Evolutionary conservation across 495 filamentous ascomycete genomes (phyloP).

Genomic region (Glarea lozoyensis): DNA sequence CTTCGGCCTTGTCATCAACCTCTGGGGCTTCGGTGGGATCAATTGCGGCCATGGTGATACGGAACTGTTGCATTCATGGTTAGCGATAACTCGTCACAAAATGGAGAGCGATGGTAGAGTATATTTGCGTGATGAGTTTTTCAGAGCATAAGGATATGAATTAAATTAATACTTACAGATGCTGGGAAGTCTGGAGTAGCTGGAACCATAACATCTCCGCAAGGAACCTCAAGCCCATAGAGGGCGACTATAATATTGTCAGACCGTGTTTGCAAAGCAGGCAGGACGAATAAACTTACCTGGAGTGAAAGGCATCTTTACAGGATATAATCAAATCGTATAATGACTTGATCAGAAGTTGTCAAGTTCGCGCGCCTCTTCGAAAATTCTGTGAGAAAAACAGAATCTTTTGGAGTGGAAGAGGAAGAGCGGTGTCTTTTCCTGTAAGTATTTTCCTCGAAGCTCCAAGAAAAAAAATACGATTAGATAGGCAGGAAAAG

Average conservation of each 20-base stretch:
- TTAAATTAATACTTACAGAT: conserved; percentile 53
- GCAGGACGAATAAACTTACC: conserved; percentile 10
- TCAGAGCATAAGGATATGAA: conserved; percentile 1
- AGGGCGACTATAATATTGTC: conserved; percentile 50
- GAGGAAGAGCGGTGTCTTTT: conserved; percentile 13
- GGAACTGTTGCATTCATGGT: conserved; percentile 51
- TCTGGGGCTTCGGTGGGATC: conserved; percentile 74
- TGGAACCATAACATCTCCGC: conserved; percentile 66
- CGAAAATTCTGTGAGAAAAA: too few species aligned
- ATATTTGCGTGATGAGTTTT: neutral
- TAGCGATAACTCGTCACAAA: neutral
- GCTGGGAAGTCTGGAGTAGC: conserved; percentile 67
- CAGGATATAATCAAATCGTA: too few species aligned
- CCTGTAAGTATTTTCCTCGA: neutral
- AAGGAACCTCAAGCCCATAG: conserved; percentile 81
- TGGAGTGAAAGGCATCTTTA: conserved; percentile 22
- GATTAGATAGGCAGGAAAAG: too few species aligned
- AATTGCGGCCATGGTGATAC: conserved; percentile 96
- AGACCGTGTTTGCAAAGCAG: conserved; percentile 5
- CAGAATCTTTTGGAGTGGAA: too few species aligned
- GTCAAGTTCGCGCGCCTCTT: neutral
- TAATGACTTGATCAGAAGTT: too few species aligned
- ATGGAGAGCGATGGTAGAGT: neutral
- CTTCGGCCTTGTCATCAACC: conserved; percentile 40
- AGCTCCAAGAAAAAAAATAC: too few species aligned